A percentile compares a stretch with the other conserved stretches of the same genome.
phyloP scores from a whole-genome alignment of 75 land plant species.

The Pinus taeda region DNA sequence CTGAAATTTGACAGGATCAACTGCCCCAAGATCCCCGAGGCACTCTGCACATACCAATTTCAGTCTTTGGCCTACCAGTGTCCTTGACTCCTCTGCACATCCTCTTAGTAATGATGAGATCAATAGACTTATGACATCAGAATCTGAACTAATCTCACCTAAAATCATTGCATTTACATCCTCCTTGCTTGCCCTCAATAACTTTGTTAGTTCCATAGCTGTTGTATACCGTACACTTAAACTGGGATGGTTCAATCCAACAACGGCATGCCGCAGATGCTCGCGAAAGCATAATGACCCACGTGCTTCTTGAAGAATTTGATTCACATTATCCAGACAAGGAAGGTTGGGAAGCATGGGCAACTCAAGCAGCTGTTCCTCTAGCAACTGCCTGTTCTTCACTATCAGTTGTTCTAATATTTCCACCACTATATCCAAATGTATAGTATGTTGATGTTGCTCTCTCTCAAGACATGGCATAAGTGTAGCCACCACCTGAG shows the following conservation, averaged over 20 bases:
- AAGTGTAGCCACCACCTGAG: constrained; percentile 94
- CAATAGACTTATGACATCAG: constrained; percentile 69
- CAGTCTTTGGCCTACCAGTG: constrained; percentile 71
- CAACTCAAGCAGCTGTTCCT: constrained; percentile 75
- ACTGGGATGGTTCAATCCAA: constrained; percentile 86
- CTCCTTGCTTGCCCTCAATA: constrained; percentile 54
- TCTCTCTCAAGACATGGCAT: constrained; percentile 87
- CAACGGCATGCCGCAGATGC: constrained; percentile 67
- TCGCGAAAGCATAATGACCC: constrained; percentile 73
- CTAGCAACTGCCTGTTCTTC: constrained; percentile 52
- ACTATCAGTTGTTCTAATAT: constrained; percentile 81
- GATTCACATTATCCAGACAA: constrained; percentile 60
- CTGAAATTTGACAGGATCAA: constrained; percentile 93
- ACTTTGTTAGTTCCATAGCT: constrained; percentile 80
- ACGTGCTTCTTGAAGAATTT: constrained; percentile 75
- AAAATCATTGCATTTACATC: constrained; percentile 64
- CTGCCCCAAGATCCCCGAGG: constrained; percentile 92
- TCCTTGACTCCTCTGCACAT: constrained; percentile 96
- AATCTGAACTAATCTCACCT: constrained; percentile 53
- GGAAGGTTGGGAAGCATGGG: constrained; percentile 85
- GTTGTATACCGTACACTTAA: constrained; percentile 89
- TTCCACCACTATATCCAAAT: constrained; percentile 57
- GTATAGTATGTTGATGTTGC: constrained; percentile 34
- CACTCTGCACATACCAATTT: constrained; percentile 96
- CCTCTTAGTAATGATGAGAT: constrained; percentile 84